Percentiles rank a stretch among this genome's conserved stretches.
Evolutionary conservation across 192 early-diverging fungal genomes (phyloP).

Genomic region (Geranomyces michiganensis): DNA sequence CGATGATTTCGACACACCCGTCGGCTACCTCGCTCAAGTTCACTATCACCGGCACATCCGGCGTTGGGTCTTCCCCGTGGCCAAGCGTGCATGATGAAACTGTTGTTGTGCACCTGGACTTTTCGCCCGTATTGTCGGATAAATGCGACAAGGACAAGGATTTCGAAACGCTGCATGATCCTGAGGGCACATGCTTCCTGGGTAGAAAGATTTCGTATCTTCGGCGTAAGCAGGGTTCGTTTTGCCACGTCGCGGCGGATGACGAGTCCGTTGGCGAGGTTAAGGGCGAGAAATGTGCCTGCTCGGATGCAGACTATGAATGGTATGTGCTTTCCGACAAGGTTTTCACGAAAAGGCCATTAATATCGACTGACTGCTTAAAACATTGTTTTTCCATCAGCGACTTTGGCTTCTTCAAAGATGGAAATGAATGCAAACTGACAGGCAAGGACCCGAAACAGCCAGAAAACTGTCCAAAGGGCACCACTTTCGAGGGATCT

Average conservation of each 20-base stretch:
- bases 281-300: conserved; percentile 59
- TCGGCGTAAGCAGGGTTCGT: conserved; percentile 41
- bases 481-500: conserved; percentile 66
- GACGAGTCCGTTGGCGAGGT: neutral
- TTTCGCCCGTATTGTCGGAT: conserved; percentile 45
- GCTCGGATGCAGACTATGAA: conserved; percentile 80
- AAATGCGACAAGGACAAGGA: conserved; percentile 58
- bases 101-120: conserved; percentile 54
- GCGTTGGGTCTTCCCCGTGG: conserved; percentile 10
- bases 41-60: conserved; percentile 63
- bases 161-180: conserved; percentile 81
- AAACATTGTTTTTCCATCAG: neutral
- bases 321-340: conserved; percentile 61
- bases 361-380: too few relatives aligned
- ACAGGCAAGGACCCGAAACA: conserved; percentile 75
- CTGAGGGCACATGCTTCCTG: conserved; percentile 51
- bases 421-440: conserved; percentile 60
- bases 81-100: conserved; percentile 8
- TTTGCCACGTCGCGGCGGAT: conserved; percentile 44
- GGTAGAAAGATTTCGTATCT: conserved; percentile 49
- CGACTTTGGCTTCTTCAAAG: conserved; percentile 70
- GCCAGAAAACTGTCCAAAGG: conserved; percentile 71
- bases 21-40: conserved; percentile 72
- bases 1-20: conserved; percentile 64
- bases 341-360: too few relatives aligned